These are phyloP conservation scores for Corylus heterophylla DNA, from an alignment of 306 rosid species.

Conservation along the genomic window DNA sequence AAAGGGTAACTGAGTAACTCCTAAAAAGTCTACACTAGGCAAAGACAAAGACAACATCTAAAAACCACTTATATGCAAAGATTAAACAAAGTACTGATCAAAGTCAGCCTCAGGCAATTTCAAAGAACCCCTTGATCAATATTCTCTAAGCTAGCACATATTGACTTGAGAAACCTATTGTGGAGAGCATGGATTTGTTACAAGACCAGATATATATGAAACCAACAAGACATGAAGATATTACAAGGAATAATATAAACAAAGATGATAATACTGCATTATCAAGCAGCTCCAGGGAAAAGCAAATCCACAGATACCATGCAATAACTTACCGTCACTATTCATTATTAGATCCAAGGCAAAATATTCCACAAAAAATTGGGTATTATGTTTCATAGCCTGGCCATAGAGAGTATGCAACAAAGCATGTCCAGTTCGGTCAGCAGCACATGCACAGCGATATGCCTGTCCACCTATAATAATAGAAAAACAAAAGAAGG, in stretches of 20 bases:
- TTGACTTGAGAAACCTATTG: neutral
- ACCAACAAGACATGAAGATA: neutral
- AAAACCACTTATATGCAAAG: neutral
- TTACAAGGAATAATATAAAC: neutral
- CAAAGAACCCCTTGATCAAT: neutral
- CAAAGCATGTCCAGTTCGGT: constrained; percentile 91
- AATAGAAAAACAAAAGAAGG: constrained; percentile 26
- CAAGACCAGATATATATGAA: neutral
- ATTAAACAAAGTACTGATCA: neutral
- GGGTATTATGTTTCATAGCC: constrained; percentile 90
- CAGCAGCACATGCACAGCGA: constrained; percentile 98
- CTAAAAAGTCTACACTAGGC: neutral
- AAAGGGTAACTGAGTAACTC: neutral
- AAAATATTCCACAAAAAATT: constrained; percentile 86
- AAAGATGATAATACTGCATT: neutral
- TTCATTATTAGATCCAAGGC: constrained; percentile 83
- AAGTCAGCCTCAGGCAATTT: neutral
- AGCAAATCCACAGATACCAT: neutral
- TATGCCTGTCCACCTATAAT: constrained; percentile 86
- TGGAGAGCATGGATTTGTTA: neutral
- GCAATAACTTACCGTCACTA: constrained; percentile 64
- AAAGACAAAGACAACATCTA: neutral
- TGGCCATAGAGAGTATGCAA: constrained; percentile 88
- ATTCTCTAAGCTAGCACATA: neutral
- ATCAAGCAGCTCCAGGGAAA: constrained; percentile 2